These are phyloP conservation scores for Dalbergia cultrata DNA, from an alignment of 306 rosid genomes.

Conservation along the genomic window DNA sequence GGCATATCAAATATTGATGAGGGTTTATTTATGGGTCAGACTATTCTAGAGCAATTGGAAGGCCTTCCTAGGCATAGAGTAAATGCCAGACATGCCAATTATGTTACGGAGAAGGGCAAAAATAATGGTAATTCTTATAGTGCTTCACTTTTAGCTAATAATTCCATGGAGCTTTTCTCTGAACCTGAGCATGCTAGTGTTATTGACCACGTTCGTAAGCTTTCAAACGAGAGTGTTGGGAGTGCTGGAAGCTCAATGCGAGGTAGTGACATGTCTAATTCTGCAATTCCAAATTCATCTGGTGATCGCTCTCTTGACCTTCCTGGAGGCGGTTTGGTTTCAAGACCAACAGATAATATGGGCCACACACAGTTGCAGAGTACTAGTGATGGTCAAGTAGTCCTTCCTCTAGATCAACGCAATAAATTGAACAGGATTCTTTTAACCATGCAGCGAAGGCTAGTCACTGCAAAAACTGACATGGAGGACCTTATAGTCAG, in stretches of 20 bases:
- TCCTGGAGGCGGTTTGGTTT: slow-evolving; percentile 68
- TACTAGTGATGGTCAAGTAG: slow-evolving; percentile 72
- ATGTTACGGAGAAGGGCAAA: slow-evolving; percentile 56
- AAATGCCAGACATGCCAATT: slow-evolving; percentile 70
- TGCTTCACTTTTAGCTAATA: slow-evolving; percentile 69
- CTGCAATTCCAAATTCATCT: slow-evolving; percentile 74
- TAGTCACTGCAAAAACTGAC: slow-evolving; percentile 89
- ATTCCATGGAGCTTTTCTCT: slow-evolving; percentile 76
- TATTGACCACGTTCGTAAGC: slow-evolving; percentile 70
- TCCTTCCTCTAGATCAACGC: slow-evolving; percentile 90
- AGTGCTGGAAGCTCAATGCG: slow-evolving; percentile 90
- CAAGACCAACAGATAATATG: slow-evolving; percentile 61
- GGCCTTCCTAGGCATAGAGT: slow-evolving; percentile 94
- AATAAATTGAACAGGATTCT: slow-evolving; percentile 90
- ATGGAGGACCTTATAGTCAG: slow-evolving; percentile 98
- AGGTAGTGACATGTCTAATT: slow-evolving; percentile 83
- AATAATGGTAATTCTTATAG: slow-evolving; percentile 79
- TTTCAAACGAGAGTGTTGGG: slow-evolving; percentile 86
- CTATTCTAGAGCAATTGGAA: slow-evolving; percentile 95
- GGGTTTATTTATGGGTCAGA: slow-evolving; percentile 96
- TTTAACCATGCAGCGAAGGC: slow-evolving; percentile 88
- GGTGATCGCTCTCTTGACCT: slow-evolving; percentile 74
- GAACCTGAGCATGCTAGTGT: slow-evolving; percentile 73
- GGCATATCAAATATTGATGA: slow-evolving; percentile 94
- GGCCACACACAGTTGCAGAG: slow-evolving; percentile 62